Evolutionary conservation across 352 stramenopile genomes (phyloP).

Genomic region (Globisporangium emineosum): DNA sequence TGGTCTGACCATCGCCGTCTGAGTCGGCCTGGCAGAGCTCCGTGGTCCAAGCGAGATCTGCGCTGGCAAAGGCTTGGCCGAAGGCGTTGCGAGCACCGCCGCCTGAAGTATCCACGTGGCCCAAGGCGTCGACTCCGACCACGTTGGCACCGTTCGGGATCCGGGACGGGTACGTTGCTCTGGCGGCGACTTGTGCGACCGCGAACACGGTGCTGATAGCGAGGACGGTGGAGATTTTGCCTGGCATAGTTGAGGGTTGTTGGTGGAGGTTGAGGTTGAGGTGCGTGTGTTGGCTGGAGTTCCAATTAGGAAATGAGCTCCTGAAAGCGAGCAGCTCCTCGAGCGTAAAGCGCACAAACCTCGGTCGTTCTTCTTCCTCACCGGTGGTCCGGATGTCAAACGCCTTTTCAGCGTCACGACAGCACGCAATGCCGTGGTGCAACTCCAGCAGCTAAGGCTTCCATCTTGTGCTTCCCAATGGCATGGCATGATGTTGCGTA

Average conservation of each 20-base stretch:
- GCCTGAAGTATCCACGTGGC: constrained; percentile 20
- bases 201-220: background rate
- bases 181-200: background rate
- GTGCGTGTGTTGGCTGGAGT: background rate
- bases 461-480: too few species aligned
- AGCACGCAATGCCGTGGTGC: too few species aligned
- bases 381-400: background rate
- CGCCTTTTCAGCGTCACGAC: too few species aligned
- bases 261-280: background rate
- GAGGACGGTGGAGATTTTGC: background rate
- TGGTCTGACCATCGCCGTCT: constrained; percentile 49
- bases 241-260: background rate
- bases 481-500: too few species aligned
- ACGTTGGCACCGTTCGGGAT: constrained; percentile 25
- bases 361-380: background rate
- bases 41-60: constrained; percentile 22
- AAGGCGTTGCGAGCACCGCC: constrained; percentile 25
- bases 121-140: constrained; percentile 18
- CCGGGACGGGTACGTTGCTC: constrained; percentile 7
- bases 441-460: too few species aligned
- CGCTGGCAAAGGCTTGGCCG: constrained; percentile 8
- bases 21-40: constrained; percentile 36
- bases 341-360: background rate
- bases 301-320: constrained; percentile 2
- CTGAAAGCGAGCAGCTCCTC: background rate